Evolutionary conservation across 176 grass and related monocot genomes (phyloP), one percentile per base, ranked within the genome.

Genomic region (Oryza rufipogon): DNA sequence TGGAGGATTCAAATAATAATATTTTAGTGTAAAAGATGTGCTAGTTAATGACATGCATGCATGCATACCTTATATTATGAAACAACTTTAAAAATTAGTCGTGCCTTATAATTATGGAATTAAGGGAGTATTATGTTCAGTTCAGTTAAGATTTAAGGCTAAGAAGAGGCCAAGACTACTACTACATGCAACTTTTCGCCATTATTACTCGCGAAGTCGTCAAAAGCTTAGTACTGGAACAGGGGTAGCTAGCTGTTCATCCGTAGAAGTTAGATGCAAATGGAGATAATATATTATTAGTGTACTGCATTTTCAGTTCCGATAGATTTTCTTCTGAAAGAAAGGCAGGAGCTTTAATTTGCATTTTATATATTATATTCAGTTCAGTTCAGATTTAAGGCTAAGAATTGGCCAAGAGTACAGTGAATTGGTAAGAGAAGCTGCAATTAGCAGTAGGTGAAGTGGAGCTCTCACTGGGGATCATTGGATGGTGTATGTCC

Each of bases 401-500:
- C 42, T 6, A 33, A 79, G 16, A 47, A n/a, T 12, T 49, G 30
- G 17, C 52, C 51, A 38, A 5, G 2, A 47, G 10, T 45, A 7
- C 1, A 9, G 64, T 19, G 16, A 58, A 19, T 74, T 58, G 51
- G 70, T 41, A 66, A 6, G 66, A 76, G 42, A 71, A n/a, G 16
- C 28, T 65, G 28, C 19, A 58, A 41, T 41, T 41, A 20, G 19
- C 17, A 58, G 80, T 79, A 36, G 87, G 34, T 88, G 75, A 58
- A 74, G 81, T 88, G 87, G 70, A 74, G 81, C 81, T 61, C 13
- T 84, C 58, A 47, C 25, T 32, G 63, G n/a, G 15, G 54, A 77
- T 70, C 42, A 52, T 71, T 42, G 41, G 63, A 46, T 46, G 75
- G 30, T 60, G 54, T 67, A 32, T 39, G 41, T 73, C 38, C 80